Conservation (phyloP, 495 filamentous ascomycete genomes). For the Copromyces sp. region DNA sequence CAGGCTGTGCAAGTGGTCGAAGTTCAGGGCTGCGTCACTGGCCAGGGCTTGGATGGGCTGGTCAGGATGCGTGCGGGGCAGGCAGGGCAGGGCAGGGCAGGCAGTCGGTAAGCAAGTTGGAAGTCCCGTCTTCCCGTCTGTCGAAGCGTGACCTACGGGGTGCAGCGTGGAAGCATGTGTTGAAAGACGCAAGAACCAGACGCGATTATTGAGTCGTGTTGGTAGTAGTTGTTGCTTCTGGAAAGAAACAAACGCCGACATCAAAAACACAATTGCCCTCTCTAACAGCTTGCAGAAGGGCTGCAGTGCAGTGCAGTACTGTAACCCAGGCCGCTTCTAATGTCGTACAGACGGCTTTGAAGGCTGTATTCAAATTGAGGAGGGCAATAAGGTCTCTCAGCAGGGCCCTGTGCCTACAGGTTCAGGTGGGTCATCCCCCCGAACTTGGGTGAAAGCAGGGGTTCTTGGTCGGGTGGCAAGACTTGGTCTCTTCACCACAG, state of each 20-base stretch:
- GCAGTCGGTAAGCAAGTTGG: not conserved
- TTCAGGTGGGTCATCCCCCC: not conserved
- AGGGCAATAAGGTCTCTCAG: not conserved
- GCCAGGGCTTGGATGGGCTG: not conserved
- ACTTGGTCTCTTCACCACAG: not conserved
- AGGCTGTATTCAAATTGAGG: not conserved
- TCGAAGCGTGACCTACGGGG: not conserved
- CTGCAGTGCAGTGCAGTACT: not conserved
- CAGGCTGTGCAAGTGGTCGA: not conserved
- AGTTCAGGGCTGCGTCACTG: not conserved
- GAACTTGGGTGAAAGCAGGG: not conserved
- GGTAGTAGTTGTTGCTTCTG: not conserved
- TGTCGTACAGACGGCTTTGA: not conserved
- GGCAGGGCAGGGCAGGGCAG: not conserved
- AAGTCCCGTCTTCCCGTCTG: not conserved
- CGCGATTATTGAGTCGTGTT: not conserved
- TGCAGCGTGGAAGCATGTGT: not conserved
- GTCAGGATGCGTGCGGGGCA: not conserved
- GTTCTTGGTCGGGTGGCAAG: not conserved
- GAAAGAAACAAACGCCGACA: not conserved
- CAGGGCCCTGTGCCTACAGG: not conserved
- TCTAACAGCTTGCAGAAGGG: not conserved
- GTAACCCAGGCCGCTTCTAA: not conserved
- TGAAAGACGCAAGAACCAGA: not conserved
- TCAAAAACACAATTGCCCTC: not conserved